Evolutionary conservation across 2,329 filamentous ascomycete species (phyloP).

Genomic region (Neofusicoccum cordaticola): DNA sequence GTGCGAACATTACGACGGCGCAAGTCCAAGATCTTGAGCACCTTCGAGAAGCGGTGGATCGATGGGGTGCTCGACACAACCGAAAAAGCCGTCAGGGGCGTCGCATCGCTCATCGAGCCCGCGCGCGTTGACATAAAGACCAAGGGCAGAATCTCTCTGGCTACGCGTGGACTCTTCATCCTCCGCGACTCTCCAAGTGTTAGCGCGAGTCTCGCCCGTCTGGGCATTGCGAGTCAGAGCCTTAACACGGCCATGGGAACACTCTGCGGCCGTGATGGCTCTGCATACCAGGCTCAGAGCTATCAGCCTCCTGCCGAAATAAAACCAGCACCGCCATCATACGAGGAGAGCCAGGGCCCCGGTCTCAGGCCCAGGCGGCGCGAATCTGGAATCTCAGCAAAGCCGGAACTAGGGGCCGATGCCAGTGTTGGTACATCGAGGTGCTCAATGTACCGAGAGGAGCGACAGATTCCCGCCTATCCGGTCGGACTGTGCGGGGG

Average conservation of each 20-base stretch:
- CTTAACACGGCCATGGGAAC: conserved; percentile 14
- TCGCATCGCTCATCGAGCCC: conserved; percentile 20
- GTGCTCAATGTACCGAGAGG: no score
- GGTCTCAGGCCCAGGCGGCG: no score
- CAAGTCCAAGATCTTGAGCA: conserved; percentile 15
- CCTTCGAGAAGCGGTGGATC: conserved; percentile 18
- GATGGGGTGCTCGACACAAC: conserved; percentile 16
- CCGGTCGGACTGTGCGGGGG: no score
- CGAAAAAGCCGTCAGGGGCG: conserved; percentile 17
- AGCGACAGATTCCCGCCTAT: no score
- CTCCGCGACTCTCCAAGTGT: conserved; percentile 19
- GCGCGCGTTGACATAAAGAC: conserved; percentile 18
- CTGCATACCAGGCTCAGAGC: no score
- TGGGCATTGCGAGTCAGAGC: conserved; percentile 19
- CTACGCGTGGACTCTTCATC: conserved; percentile 19
- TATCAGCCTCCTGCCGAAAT: neutral
- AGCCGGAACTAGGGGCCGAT: no score
- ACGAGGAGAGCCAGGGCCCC: neutral
- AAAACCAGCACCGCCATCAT: neutral
- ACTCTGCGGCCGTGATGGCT: neutral
- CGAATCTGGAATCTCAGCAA: no score
- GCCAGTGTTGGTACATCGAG: no score
- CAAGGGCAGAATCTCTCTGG: conserved; percentile 9
- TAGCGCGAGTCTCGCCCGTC: conserved; percentile 16
- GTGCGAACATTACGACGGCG: conserved; percentile 17